These are phyloP conservation scores for Debaryomyces udenii DNA, from an alignment of 1,139 yeast species.

Conservation along the genomic window DNA sequence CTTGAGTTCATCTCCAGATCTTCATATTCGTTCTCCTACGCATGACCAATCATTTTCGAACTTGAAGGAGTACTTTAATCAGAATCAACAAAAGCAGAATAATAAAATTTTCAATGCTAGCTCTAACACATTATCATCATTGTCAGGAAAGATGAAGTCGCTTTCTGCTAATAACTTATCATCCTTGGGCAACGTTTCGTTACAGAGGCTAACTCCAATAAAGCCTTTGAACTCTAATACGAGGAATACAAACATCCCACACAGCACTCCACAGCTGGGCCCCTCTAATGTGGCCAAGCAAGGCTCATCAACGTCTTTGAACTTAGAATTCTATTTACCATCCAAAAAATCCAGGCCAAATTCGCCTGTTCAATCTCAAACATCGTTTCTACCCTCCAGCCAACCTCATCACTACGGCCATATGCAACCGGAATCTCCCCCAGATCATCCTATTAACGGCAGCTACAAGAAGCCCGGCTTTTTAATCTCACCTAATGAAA, in stretches of 20 bases:
- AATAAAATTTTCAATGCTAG: constrained; percentile 25
- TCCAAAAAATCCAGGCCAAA: constrained; percentile 46
- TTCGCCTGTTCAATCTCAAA: constrained; percentile 32
- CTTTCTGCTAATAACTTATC: constrained; percentile 27
- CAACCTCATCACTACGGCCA: neutral
- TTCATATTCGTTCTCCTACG: constrained; percentile 17
- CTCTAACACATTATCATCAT: constrained; percentile 30
- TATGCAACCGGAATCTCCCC: constrained; percentile 2
- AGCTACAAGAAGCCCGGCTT: constrained; percentile 16
- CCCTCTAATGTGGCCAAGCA: constrained; percentile 23
- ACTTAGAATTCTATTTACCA: constrained; percentile 32
- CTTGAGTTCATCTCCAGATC: constrained; percentile 40
- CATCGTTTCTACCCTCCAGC: constrained; percentile 13
- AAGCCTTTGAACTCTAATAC: constrained; percentile 23
- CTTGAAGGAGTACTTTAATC: constrained; percentile 35
- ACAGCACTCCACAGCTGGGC: constrained; percentile 14
- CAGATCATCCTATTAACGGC: neutral
- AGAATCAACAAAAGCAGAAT: constrained; percentile 22
- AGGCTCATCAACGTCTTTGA: constrained; percentile 29
- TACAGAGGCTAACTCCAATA: constrained; percentile 46
- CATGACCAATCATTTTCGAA: constrained; percentile 26
- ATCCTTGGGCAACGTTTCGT: constrained; percentile 22
- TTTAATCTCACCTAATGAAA: constrained; percentile 37
- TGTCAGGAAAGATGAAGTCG: constrained; percentile 27
- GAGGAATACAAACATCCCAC: constrained; percentile 6